phyloP scores from a whole-genome alignment of 106 monocot species.

The Phalaenopsis equestris region DNA sequence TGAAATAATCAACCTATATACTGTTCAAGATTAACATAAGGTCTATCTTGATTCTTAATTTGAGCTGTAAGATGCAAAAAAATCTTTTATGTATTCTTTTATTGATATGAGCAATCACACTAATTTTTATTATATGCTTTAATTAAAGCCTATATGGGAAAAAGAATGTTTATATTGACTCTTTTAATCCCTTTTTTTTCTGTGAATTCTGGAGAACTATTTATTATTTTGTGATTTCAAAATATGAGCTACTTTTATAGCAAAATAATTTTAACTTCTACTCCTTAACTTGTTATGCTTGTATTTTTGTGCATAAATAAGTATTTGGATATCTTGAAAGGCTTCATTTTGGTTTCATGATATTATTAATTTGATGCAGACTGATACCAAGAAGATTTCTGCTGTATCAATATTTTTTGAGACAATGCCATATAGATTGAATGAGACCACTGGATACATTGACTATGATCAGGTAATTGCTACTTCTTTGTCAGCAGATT shows the following conservation, averaged over 20 bases:
- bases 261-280: neutral
- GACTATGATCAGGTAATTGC: conserved; percentile 83
- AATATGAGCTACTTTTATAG: neutral
- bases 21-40: neutral
- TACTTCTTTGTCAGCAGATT: neutral
- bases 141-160: neutral
- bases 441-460: conserved; percentile 96
- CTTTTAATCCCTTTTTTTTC: neutral
- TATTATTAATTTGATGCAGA: conserved; percentile 30
- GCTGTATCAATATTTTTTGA: conserved; percentile 97
- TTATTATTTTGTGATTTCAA: neutral
- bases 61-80: no score
- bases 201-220: neutral
- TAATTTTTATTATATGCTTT: neutral
- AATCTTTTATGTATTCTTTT: no score
- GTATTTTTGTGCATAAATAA: neutral
- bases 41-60: no score
- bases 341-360: neutral
- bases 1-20: neutral
- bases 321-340: neutral
- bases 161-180: neutral
- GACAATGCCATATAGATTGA: conserved; percentile 95
- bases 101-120: neutral
- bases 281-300: neutral
- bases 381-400: conserved; percentile 99